Base-by-base conservation (phyloP, 2,329 filamentous ascomycete species). In the Fusarium pseudoanthophilum region DNA sequence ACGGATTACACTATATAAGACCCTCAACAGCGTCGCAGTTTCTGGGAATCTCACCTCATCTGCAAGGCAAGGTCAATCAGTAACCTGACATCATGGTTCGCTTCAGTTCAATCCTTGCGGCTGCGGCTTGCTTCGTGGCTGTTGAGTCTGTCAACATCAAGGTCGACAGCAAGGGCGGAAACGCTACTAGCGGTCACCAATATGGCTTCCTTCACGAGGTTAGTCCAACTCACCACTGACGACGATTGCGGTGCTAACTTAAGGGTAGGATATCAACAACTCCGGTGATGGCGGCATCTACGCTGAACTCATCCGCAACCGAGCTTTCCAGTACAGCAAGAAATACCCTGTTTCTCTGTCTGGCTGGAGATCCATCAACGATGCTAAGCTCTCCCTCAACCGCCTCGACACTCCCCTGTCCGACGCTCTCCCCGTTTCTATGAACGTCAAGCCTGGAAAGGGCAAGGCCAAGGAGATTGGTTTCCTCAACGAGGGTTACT, bases 211-310 rank as follows among this genome's bases (percentile, higher is more conserved):
- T 85, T 7, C 84, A 85, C 56, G 84, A 85, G 78, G 84, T 85
- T 64, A 43, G 77, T 51, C 4, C 7, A 11, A 11, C 15, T 20
- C 20, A 14, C 0, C 2, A 2, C 11, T 36, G 6, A 42, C 11
- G n/a, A 15, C 7, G 4, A 2, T 7, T 7, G 7, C 0, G 15
- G 4, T 9, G 20, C 65, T 67, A 8, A 67, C 36, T 14, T 7
- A 5, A 5, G 10, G 16, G 1, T 15, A 89, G 87, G 88, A 90
- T 60, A 91, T 91, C 79, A 90, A 90, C 80, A 89, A 92, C 79
- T 91, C 89, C 4, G 91, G 92, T 5, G 92, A 94, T 77, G 92
- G 92, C 28, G 92, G 92, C 10, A 88, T 93, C 70, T 93, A 94
- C 78, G 92, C 90, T 55, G 91, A 94, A 77, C 80, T 94, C 63